Evolutionary conservation across 768 basidiomycete genomes (phyloP).

Genomic region (Mycena latifolia): DNA sequence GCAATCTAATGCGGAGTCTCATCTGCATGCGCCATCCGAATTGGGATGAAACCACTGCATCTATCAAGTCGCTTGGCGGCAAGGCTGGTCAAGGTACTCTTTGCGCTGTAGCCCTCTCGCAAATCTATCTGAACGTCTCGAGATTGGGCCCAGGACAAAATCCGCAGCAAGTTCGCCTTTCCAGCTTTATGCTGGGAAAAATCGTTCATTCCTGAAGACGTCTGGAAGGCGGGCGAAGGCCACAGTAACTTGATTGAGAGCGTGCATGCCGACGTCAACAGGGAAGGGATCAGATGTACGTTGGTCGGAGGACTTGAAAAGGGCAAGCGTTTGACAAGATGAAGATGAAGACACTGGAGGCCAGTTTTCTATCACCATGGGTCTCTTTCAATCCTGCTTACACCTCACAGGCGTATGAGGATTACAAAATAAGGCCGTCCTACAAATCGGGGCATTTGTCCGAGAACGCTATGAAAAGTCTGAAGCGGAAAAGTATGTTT

Average conservation of each 20-base stretch:
- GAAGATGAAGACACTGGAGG: background rate
- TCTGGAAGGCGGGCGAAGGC: conserved; percentile 43
- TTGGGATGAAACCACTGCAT: background rate
- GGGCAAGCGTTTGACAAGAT: background rate
- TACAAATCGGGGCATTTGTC: too few relatives aligned
- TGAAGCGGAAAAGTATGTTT: too few relatives aligned
- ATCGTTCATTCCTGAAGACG: conserved; percentile 40
- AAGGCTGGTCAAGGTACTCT: background rate
- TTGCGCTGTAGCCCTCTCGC: background rate
- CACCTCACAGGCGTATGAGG: too few relatives aligned
- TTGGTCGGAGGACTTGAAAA: background rate
- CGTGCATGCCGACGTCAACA: conserved; percentile 43
- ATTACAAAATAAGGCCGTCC: too few relatives aligned
- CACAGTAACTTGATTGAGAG: conserved; percentile 44
- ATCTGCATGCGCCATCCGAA: background rate
- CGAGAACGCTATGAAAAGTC: too few relatives aligned
- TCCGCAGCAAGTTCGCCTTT: conserved; percentile 40
- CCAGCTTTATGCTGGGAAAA: conserved; percentile 45
- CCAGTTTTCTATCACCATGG: background rate
- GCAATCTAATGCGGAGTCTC: background rate
- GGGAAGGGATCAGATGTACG: conserved; percentile 38
- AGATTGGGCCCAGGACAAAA: conserved; percentile 46
- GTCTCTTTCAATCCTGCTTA: too few relatives aligned
- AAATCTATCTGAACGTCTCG: background rate
- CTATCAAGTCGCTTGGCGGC: background rate